These are phyloP conservation scores for Colletotrichum paranaense DNA, from an alignment of 2,329 filamentous ascomycete genomes.

Conservation along the genomic window DNA sequence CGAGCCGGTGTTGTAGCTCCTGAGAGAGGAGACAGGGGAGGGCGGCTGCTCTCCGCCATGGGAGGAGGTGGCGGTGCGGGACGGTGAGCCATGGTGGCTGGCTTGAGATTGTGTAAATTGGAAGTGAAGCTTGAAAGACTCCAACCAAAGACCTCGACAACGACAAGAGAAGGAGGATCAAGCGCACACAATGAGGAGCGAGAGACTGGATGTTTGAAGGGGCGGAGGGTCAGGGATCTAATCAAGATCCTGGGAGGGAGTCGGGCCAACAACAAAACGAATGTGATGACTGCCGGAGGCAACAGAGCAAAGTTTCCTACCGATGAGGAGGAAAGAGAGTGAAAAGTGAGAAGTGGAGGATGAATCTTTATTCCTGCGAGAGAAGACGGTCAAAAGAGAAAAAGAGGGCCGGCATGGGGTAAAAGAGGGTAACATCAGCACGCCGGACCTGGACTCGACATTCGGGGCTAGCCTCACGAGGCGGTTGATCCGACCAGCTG, in stretches of 20 bases:
- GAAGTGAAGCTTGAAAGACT: not conserved
- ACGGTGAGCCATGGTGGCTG: slow-evolving; percentile 2
- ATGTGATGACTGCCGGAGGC: slow-evolving; percentile 34
- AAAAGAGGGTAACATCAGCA: slow-evolving; percentile 28
- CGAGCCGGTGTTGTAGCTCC: slow-evolving; percentile 18
- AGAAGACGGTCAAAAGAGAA: slow-evolving; percentile 19
- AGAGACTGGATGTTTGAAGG: slow-evolving; percentile 11
- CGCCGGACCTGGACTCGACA: slow-evolving; percentile 21
- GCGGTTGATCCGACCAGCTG: slow-evolving; percentile 27
- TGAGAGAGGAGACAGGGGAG: slow-evolving; percentile 7
- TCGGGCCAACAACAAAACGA: slow-evolving; percentile 34
- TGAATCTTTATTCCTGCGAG: slow-evolving; percentile 30
- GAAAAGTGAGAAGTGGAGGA: slow-evolving; percentile 30
- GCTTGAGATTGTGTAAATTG: not conserved
- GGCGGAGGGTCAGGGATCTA: slow-evolving; percentile 25
- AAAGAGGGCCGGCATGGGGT: slow-evolving; percentile 33
- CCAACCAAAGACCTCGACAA: slow-evolving; percentile 12
- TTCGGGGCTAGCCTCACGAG: slow-evolving; percentile 32
- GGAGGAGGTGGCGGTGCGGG: slow-evolving; percentile 10
- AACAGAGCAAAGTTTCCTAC: slow-evolving; percentile 31
- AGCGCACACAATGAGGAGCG: slow-evolving; percentile 13
- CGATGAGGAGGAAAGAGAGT: slow-evolving; percentile 9
- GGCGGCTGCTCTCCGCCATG: slow-evolving; percentile 18
- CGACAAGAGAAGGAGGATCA: not conserved
- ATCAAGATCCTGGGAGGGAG: slow-evolving; percentile 26